phyloP scores from a whole-genome alignment of 2,329 filamentous ascomycete species.

The Chaetomiaceae sp. region DNA sequence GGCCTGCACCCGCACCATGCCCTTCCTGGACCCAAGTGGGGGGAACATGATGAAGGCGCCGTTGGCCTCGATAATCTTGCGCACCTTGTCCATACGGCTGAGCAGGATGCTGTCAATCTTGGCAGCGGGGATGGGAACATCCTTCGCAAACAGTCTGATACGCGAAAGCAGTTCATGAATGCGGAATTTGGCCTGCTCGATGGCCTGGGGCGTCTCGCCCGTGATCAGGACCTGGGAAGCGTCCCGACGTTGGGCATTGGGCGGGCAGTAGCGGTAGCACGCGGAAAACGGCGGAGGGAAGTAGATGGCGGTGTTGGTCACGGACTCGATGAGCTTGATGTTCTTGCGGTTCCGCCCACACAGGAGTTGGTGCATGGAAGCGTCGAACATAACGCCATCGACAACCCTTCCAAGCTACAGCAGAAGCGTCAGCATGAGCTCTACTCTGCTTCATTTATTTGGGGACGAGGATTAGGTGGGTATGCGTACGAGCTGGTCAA shows the following conservation, averaged over 20 bases:
- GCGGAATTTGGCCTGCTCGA: slow-evolving; percentile 83
- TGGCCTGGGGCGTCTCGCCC: slow-evolving; percentile 76
- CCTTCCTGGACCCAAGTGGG: slow-evolving; percentile 76
- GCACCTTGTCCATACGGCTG: slow-evolving; percentile 87
- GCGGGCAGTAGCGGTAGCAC: slow-evolving; percentile 83
- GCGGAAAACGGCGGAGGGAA: slow-evolving; percentile 92
- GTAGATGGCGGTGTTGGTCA: slow-evolving; percentile 94
- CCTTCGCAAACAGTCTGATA: slow-evolving; percentile 83
- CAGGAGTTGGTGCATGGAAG: slow-evolving; percentile 83
- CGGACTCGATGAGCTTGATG: slow-evolving; percentile 94
- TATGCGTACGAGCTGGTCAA: slow-evolving; percentile 75
- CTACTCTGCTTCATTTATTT: too few relatives aligned
- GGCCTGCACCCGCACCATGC: slow-evolving; percentile 82
- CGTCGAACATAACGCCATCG: slow-evolving; percentile 74
- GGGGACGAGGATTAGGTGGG: not conserved
- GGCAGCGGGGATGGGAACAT: slow-evolving; percentile 78
- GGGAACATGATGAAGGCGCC: slow-evolving; percentile 94
- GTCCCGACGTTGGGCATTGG: slow-evolving; percentile 72
- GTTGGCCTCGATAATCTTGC: slow-evolving; percentile 95
- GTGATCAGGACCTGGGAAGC: slow-evolving; percentile 94
- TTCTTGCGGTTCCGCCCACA: slow-evolving; percentile 94
- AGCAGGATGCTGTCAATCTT: slow-evolving; percentile 95
- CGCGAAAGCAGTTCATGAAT: slow-evolving; percentile 77
- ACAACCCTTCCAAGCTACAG: slow-evolving; percentile 63
- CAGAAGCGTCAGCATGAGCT: slow-evolving; percentile 30